Percentiles rank a stretch among this genome's conserved stretches.
Conservation (phyloP, 306 rosid species). For the Cyamopsis tetragonoloba region DNA sequence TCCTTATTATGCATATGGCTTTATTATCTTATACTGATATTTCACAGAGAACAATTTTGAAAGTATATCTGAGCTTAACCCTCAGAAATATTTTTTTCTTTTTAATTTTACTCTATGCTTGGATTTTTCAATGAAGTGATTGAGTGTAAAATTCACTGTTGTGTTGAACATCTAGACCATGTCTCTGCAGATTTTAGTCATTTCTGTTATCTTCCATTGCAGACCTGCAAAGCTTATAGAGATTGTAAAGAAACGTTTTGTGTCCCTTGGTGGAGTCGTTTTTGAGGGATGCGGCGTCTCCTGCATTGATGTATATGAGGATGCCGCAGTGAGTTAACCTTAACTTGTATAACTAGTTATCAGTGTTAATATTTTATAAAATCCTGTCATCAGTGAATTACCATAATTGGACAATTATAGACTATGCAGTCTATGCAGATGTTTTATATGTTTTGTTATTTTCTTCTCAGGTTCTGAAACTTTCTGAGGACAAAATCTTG, state of each 20-base stretch:
- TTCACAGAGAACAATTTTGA: not conserved
- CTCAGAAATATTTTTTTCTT: not conserved
- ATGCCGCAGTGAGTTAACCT: slow-evolving; percentile 75
- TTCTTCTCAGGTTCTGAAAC: slow-evolving; percentile 53
- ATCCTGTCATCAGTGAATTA: not conserved
- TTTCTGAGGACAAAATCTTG: slow-evolving; percentile 56
- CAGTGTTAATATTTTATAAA: slow-evolving; percentile 1
- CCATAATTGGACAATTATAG: not conserved
- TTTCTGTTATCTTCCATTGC: slow-evolving; percentile 27
- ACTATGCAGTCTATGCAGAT: not conserved
- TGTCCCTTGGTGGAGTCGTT: slow-evolving; percentile 77
- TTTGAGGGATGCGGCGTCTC: slow-evolving; percentile 66
- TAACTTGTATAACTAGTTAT: slow-evolving; percentile 13
- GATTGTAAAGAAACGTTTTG: slow-evolving; percentile 72
- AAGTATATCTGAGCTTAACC: not conserved
- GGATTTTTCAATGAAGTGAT: not conserved
- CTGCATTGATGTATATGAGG: slow-evolving; percentile 58
- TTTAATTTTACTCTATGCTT: not conserved
- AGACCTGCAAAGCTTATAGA: slow-evolving; percentile 81
- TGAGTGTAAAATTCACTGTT: slow-evolving; percentile 2
- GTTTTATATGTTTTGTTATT: not conserved
- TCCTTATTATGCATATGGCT: not conserved
- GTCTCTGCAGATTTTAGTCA: slow-evolving; percentile 6
- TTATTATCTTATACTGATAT: not conserved
- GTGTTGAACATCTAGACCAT: not conserved